These are phyloP conservation scores for Eutrema salsugineum DNA, from an alignment of 441 rosid genomes.

Conservation along the genomic window DNA sequence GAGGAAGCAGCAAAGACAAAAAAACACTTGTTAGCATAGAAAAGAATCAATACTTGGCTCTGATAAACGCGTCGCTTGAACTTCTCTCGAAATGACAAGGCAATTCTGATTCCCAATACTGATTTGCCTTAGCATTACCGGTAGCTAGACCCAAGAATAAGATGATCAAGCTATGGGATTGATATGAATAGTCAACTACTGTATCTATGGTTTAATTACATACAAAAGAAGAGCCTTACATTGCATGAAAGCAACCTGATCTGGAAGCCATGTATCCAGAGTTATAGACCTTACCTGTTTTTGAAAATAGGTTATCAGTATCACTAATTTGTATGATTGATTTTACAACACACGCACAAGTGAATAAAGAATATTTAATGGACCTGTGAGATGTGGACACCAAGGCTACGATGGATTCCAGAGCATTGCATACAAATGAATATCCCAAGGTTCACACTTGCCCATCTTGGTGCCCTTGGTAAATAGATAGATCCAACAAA, in stretches of 20 bases:
- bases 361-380: neutral
- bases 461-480: constrained; percentile 83
- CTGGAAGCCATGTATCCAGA: constrained; percentile 82
- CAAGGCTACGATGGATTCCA: constrained; percentile 82
- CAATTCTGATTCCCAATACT: constrained; percentile 67
- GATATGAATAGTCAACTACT: neutral
- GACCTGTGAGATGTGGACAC: constrained; percentile 89
- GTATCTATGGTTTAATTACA: constrained; percentile 3
- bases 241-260: constrained; percentile 75
- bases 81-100: constrained; percentile 51
- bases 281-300: constrained; percentile 75
- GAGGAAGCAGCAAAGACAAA: neutral
- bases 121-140: constrained; percentile 63
- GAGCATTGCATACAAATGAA: constrained; percentile 93
- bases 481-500: constrained; percentile 2
- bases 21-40: neutral
- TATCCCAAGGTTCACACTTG: constrained; percentile 86
- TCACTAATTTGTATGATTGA: neutral
- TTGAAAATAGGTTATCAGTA: neutral
- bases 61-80: constrained; percentile 43
- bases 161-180: neutral
- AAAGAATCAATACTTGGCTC: constrained; percentile 50
- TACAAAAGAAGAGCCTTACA: constrained; percentile 43
- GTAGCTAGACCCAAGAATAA: constrained; percentile 31
- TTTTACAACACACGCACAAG: neutral